Percentiles rank a stretch among this genome's conserved stretches.
These are phyloP conservation scores for Achlya hypogyna DNA, from an alignment of 352 stramenopile species.

Conservation along the genomic window DNA sequence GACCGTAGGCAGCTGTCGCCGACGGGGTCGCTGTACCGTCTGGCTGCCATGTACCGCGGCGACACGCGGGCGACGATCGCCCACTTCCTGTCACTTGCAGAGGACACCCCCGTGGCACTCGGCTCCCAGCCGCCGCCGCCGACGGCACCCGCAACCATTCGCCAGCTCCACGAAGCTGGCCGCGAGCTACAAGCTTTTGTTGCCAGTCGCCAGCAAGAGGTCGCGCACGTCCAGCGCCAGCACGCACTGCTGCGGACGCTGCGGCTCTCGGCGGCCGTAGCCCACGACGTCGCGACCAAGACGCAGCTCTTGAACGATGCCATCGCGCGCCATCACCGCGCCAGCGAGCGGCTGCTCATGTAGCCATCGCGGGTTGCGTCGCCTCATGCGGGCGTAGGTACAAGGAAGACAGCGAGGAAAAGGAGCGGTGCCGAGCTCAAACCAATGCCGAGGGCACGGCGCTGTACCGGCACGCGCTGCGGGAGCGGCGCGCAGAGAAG, in stretches of 20 bases:
- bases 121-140: constrained; percentile 21
- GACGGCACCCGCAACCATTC: constrained; percentile 30
- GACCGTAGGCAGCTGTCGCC: constrained; percentile 30
- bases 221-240: constrained; percentile 31
- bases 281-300: constrained; percentile 19
- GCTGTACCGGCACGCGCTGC: constrained; percentile 27
- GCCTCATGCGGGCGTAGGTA: neutral
- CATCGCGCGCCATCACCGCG: constrained; percentile 29
- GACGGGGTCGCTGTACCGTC: constrained; percentile 46
- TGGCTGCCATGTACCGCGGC: constrained; percentile 33
- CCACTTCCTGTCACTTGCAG: constrained; percentile 39
- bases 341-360: constrained; percentile 35
- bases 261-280: neutral
- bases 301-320: constrained; percentile 11
- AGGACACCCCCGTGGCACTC: constrained; percentile 37
- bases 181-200: constrained; percentile 29
- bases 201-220: constrained; percentile 4
- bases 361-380: neutral
- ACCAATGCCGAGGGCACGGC: constrained; percentile 29
- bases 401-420: constrained; percentile 35
- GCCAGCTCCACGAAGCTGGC: constrained; percentile 43
- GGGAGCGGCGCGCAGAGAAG: constrained; percentile 29
- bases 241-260: constrained; percentile 23
- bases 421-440: constrained; percentile 36
- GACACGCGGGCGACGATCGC: constrained; percentile 35